phyloP scores from a whole-genome alignment of 2,329 filamentous ascomycete genomes.

The Passalora sequoiae region DNA sequence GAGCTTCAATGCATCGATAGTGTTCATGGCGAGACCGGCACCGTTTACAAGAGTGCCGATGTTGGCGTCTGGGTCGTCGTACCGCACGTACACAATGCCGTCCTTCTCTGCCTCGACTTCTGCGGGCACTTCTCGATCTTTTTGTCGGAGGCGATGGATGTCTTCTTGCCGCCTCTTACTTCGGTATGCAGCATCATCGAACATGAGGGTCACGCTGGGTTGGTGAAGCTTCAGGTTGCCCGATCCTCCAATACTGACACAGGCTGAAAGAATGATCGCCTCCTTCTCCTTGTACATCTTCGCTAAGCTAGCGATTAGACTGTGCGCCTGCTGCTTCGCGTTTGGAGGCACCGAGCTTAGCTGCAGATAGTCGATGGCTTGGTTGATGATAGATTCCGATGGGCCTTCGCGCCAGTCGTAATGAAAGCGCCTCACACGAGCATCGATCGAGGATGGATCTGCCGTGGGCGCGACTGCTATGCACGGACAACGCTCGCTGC shows the following conservation, averaged over 20 bases:
- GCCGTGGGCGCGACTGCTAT: conserved; percentile 56
- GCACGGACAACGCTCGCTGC: conserved; percentile 57
- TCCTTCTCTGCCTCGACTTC: conserved; percentile 61
- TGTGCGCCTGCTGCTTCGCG: conserved; percentile 39
- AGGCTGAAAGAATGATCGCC: conserved; percentile 56
- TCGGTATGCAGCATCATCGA: conserved; percentile 65
- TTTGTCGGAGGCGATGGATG: conserved; percentile 55
- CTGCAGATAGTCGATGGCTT: conserved; percentile 49
- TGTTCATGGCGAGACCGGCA: conserved; percentile 87
- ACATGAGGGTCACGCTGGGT: conserved; percentile 54
- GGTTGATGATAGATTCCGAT: conserved; percentile 36
- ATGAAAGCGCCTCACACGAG: conserved; percentile 52
- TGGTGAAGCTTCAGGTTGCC: conserved; percentile 43
- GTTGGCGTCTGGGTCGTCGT: conserved; percentile 49
- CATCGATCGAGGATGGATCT: conserved; percentile 39
- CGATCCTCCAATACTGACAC: conserved; percentile 40
- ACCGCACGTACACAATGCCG: conserved; percentile 74
- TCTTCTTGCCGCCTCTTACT: conserved; percentile 58
- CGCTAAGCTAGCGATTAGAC: conserved; percentile 52
- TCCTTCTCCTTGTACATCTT: conserved; percentile 60
- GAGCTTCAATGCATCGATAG: conserved; percentile 68
- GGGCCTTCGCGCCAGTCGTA: conserved; percentile 55
- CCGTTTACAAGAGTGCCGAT: conserved; percentile 85
- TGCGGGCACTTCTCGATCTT: conserved; percentile 47
- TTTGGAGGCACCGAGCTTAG: conserved; percentile 45